Evolutionary conservation across 306 rosid genomes (phyloP).

Genomic region (Potentilla sterilis): DNA sequence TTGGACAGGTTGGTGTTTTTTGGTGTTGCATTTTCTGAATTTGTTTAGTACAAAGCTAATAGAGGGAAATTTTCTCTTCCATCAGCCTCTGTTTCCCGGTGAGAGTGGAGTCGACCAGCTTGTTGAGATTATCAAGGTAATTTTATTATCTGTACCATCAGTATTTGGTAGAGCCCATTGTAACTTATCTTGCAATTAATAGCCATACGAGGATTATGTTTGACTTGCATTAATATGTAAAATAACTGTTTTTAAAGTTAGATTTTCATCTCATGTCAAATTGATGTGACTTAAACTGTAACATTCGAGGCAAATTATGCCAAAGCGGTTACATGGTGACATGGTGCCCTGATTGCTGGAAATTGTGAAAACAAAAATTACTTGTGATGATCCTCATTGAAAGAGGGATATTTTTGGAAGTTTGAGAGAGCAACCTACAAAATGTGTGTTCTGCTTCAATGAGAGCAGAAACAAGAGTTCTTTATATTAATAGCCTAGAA

Average conservation of each 20-base stretch:
- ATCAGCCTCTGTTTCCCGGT: slow-evolving; percentile 93
- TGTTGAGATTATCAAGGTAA: slow-evolving; percentile 96
- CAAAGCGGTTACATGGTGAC: background rate
- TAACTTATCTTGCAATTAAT: background rate
- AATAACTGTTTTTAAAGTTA: background rate
- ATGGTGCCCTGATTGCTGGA: background rate
- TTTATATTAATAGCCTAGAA: too few species aligned
- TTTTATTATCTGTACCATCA: slow-evolving; percentile 7
- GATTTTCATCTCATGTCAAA: background rate
- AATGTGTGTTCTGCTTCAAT: background rate
- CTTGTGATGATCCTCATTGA: background rate
- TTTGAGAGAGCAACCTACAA: background rate
- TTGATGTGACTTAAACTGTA: background rate
- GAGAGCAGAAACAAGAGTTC: too few species aligned
- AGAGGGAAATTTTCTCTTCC: slow-evolving; percentile 11
- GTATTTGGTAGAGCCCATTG: background rate
- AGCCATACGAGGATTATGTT: background rate
- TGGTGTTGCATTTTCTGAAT: slow-evolving; percentile 2
- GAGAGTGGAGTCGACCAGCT: slow-evolving; percentile 99
- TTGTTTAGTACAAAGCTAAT: slow-evolving; percentile 9
- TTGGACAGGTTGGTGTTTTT: slow-evolving; percentile 74
- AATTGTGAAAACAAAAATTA: background rate
- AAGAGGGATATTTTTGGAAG: background rate
- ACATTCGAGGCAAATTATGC: background rate
- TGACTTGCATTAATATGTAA: background rate